Percentiles rank a stretch among this genome's conserved stretches.
These are phyloP conservation scores for Taxillus chinensis DNA, from an alignment of 164 flowering plant genomes.

Conservation along the genomic window DNA sequence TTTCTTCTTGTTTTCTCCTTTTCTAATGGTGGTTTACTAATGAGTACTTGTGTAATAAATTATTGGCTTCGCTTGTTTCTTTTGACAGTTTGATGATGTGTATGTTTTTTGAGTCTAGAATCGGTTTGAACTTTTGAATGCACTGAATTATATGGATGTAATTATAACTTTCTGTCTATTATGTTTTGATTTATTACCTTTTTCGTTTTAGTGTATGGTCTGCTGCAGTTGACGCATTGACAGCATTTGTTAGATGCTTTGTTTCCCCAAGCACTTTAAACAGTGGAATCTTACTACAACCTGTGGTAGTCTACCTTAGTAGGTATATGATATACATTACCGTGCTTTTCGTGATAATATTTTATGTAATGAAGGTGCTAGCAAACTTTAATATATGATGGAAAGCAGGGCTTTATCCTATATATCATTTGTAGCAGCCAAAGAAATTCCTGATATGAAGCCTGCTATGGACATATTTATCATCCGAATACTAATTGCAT, in stretches of 20 bases:
- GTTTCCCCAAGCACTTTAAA: constrained; percentile 34
- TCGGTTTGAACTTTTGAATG: too few relatives aligned
- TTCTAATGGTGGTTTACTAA: too few relatives aligned
- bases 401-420: constrained; percentile 72
- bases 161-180: too few relatives aligned
- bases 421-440: constrained; percentile 36
- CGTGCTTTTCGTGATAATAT: too few relatives aligned
- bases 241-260: constrained; percentile 78
- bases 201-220: constrained; percentile 64
- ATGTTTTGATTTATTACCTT: background rate
- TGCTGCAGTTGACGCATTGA: constrained; percentile 82
- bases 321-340: constrained; percentile 23
- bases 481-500: constrained; percentile 58
- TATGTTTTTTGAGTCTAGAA: too few relatives aligned
- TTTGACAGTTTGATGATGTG: too few relatives aligned
- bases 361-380: background rate
- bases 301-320: constrained; percentile 72
- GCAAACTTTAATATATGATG: constrained; percentile 5
- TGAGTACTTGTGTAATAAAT: too few relatives aligned
- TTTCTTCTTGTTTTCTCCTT: too few relatives aligned
- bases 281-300: constrained; percentile 69
- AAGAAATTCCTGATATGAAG: constrained; percentile 39
- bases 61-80: too few relatives aligned
- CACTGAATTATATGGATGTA: too few relatives aligned
- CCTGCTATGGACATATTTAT: constrained; percentile 50